Conservation (phyloP, 768 basidiomycete species). For the Xerocomellus chrysenteron region DNA sequence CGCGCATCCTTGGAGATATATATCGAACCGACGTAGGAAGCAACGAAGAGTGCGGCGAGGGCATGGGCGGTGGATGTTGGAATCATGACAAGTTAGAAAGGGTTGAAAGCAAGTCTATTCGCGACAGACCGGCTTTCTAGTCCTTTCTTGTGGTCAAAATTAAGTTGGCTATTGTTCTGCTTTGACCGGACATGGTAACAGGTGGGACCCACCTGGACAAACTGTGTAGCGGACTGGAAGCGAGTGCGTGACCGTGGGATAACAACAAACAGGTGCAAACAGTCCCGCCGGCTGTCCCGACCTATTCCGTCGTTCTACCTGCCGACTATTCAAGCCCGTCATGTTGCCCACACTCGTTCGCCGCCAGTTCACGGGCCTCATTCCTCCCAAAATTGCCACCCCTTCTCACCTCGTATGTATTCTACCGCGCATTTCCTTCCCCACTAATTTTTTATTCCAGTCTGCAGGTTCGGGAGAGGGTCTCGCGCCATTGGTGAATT, state of each 20-base stretch:
- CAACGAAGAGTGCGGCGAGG: slow-evolving; percentile 57
- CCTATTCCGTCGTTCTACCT: slow-evolving; percentile 16
- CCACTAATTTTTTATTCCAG: slow-evolving; percentile 39
- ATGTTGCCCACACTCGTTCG: slow-evolving; percentile 87
- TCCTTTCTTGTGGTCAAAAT: slow-evolving; percentile 8
- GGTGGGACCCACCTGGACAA: too few relatives aligned
- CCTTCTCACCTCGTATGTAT: slow-evolving; percentile 74
- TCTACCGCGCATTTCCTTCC: not conserved
- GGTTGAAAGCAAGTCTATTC: not conserved
- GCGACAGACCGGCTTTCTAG: slow-evolving; percentile 11
- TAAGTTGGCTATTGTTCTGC: slow-evolving; percentile 12
- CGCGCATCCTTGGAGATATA: slow-evolving; percentile 71
- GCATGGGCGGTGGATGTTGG: slow-evolving; percentile 45
- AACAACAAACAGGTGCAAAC: slow-evolving; percentile 19
- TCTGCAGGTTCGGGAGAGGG: slow-evolving; percentile 79
- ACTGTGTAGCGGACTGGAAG: too few relatives aligned
- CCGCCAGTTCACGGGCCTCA: slow-evolving; percentile 78
- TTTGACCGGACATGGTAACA: not conserved
- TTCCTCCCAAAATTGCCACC: slow-evolving; percentile 95
- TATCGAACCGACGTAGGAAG: slow-evolving; percentile 78
- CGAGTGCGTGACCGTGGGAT: slow-evolving; percentile 18
- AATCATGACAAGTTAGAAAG: slow-evolving; percentile 18
- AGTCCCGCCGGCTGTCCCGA: slow-evolving; percentile 13
- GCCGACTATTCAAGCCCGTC: slow-evolving; percentile 21
- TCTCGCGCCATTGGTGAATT: slow-evolving; percentile 83